Evolutionary conservation across 495 filamentous ascomycete species (phyloP).

Genomic region (Talaromyces liani): DNA sequence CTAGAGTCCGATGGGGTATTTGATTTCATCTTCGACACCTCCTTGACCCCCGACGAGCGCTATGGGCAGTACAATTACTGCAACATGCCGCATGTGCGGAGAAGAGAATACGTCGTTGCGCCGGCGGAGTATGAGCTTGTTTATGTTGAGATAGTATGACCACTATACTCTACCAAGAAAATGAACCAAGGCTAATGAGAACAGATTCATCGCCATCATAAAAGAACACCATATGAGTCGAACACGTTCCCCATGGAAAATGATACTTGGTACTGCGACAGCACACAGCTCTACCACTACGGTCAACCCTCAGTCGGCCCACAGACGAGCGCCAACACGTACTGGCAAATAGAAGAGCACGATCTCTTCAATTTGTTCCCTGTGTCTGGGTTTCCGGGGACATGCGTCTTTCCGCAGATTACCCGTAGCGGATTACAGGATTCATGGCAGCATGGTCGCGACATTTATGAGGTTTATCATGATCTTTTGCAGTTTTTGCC

Average conservation of each 20-base stretch:
- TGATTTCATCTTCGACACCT: slow-evolving; percentile 58
- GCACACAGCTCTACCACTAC: slow-evolving; percentile 54
- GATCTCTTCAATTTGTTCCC: slow-evolving; percentile 35
- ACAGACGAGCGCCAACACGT: slow-evolving; percentile 34
- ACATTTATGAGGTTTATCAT: slow-evolving; percentile 58
- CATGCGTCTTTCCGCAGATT: slow-evolving; percentile 67
- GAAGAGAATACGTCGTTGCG: slow-evolving; percentile 44
- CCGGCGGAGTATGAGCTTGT: slow-evolving; percentile 42
- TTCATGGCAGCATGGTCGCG: slow-evolving; percentile 57
- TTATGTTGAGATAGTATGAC: slow-evolving; percentile 58
- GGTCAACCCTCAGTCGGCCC: slow-evolving; percentile 33
- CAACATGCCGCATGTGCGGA: slow-evolving; percentile 68
- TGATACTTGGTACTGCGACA: slow-evolving; percentile 57
- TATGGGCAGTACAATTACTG: slow-evolving; percentile 65
- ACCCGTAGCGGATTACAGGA: slow-evolving; percentile 56
- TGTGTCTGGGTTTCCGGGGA: slow-evolving; percentile 50
- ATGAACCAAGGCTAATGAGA: not conserved
- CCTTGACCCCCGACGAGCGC: slow-evolving; percentile 32
- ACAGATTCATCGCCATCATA: slow-evolving; percentile 66
- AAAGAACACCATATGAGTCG: slow-evolving; percentile 60
- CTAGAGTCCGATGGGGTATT: slow-evolving; percentile 47
- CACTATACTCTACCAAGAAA: not conserved
- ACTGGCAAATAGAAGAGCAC: slow-evolving; percentile 51
- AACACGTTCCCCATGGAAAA: slow-evolving; percentile 62
- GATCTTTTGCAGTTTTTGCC: slow-evolving; percentile 53